phyloP scores from a whole-genome alignment of 2,329 filamentous ascomycete species.

The Trichophyton schoenleinii region DNA sequence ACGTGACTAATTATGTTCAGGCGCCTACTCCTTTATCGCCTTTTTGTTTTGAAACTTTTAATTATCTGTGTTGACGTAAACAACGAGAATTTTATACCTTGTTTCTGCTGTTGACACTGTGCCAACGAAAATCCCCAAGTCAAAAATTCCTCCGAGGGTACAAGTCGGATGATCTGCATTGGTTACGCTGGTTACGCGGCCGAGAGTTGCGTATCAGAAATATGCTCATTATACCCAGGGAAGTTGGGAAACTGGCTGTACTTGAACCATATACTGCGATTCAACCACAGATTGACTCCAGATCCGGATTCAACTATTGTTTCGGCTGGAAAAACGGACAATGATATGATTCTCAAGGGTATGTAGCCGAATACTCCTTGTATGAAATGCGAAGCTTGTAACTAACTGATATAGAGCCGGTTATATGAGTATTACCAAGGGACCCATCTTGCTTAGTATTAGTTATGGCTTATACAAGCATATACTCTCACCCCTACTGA shows the following conservation, averaged over 20 bases:
- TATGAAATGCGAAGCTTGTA: not conserved
- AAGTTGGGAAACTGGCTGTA: not conserved
- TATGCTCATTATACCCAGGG: not conserved
- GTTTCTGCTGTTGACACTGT: no score
- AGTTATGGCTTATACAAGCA: no score
- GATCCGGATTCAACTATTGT: not conserved
- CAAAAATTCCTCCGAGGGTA: not conserved
- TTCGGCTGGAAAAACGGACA: not conserved
- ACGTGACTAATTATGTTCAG: no score
- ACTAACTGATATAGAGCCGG: not conserved
- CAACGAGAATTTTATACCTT: no score
- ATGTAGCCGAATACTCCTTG: not conserved
- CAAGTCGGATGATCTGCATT: not conserved
- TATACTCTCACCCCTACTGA: no score
- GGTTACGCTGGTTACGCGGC: not conserved
- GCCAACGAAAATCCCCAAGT: not conserved
- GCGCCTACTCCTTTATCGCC: no score
- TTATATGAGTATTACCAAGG: slow-evolving; percentile 21
- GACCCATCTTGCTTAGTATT: slow-evolving; percentile 11
- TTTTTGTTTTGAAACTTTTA: no score
- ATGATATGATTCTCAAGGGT: not conserved
- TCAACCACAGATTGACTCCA: not conserved
- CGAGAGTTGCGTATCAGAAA: not conserved
- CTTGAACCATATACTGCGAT: not conserved
- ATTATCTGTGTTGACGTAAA: no score